Evolutionary conservation across 495 filamentous ascomycete species (phyloP).

Genomic region (Extremus antarcticus): DNA sequence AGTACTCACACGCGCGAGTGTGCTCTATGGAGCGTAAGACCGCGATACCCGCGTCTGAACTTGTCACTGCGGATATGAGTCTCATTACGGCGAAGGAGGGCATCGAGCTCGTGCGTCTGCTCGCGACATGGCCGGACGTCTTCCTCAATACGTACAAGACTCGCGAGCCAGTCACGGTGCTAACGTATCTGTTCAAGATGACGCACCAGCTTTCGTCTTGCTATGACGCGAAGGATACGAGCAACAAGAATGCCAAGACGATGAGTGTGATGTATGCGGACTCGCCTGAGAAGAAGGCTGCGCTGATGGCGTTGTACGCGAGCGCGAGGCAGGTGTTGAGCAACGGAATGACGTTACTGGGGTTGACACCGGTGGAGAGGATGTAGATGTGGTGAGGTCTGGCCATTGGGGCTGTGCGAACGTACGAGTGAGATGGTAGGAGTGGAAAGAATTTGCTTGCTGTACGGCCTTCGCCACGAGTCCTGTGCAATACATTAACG

Average conservation of each 20-base stretch:
- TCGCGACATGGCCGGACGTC: conserved; percentile 55
- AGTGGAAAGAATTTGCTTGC: too few relatives aligned
- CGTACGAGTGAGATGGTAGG: neutral
- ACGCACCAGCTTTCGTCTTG: conserved; percentile 27
- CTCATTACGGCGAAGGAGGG: conserved; percentile 44
- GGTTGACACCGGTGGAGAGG: conserved; percentile 36
- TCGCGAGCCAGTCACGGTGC: conserved; percentile 50
- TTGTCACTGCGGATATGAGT: conserved; percentile 43
- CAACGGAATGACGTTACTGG: conserved; percentile 36
- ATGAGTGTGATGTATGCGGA: conserved; percentile 24
- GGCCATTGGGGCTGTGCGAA: neutral
- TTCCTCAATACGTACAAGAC: conserved; percentile 51
- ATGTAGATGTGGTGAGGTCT: conserved; percentile 9
- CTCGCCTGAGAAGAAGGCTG: conserved; percentile 24
- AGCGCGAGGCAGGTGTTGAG: conserved; percentile 29
- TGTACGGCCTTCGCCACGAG: too few relatives aligned
- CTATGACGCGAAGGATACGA: conserved; percentile 32
- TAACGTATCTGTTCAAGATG: conserved; percentile 36
- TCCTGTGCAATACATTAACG: too few relatives aligned
- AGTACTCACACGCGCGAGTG: conserved; percentile 59
- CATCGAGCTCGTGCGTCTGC: conserved; percentile 45
- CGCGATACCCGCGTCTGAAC: conserved; percentile 32
- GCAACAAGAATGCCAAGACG: conserved; percentile 24
- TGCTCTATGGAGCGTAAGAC: conserved; percentile 51
- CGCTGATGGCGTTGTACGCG: conserved; percentile 30